Evolutionary conservation across 2,329 filamentous ascomycete species (phyloP), one percentile per base, ranked within the genome.

Genomic region (Curvularia sp.): DNA sequence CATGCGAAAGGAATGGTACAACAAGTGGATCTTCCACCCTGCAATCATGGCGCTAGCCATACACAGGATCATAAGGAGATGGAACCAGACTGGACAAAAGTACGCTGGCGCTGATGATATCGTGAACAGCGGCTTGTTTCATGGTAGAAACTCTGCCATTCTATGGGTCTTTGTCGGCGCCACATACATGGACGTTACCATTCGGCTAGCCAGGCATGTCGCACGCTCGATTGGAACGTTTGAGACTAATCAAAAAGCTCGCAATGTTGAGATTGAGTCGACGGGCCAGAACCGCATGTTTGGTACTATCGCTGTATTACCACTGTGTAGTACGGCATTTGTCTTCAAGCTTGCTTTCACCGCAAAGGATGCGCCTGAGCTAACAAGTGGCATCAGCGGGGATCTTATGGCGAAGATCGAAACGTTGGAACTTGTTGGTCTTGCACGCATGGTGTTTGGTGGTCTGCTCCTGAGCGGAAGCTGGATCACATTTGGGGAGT

Each of bases 41-140:
- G 72, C 59, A 41, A 61, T 84, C 13, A 68, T 83, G 30, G 80
- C 90, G 0, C 80, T 94, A 7, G 69, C 83, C 1, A 78, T 86
- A 7, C 84, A 91, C 52, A 86, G 93, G 34, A 68, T 96, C 2
- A 80, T 87, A 36, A 82, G 92, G 42, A 85, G 89, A 55, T 99
- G 94, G 94, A 98, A 98, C 72, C 95, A 98, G 76, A 98, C 95
- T 0, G 95, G 95, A 4, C 94, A 98, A 73, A 99, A 99, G 76
- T 93, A 92, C 68, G 90, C 95, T 1, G 93, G 93, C n/a, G 90
- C 89, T 38, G 87, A 92, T 25, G 95, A 98, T 70, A 91, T 98
- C 45, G 90, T 91, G 61, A 91, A 89, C 58, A 80, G 84, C 15
- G 80, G 83, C 0, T 51, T 75, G 10, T 69, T 74, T 25, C 61